Evolutionary conservation across 2,329 filamentous ascomycete genomes (phyloP).

Genomic region (Xylaria sp.): DNA sequence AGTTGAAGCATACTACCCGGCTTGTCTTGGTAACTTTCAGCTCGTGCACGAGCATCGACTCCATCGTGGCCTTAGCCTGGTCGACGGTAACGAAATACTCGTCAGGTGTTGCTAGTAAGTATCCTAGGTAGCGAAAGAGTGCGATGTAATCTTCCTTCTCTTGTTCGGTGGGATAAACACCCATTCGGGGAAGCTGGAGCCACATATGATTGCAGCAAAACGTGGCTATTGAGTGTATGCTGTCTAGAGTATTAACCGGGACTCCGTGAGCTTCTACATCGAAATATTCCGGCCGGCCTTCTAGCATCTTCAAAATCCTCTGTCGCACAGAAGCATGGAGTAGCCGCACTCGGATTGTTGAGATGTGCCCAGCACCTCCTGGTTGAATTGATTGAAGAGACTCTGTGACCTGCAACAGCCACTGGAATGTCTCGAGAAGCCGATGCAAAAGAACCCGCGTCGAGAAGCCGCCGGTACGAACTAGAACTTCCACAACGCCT

Average conservation of each 20-base stretch:
- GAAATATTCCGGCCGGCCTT: conserved; percentile 68
- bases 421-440: conserved; percentile 60
- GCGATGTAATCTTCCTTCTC: conserved; percentile 73
- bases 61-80: conserved; percentile 50
- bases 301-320: conserved; percentile 68
- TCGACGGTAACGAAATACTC: conserved; percentile 43
- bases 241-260: conserved; percentile 74
- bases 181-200: conserved; percentile 71
- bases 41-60: conserved; percentile 51
- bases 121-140: conserved; percentile 57
- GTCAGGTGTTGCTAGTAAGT: conserved; percentile 48
- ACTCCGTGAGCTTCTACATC: conserved; percentile 67
- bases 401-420: conserved; percentile 67
- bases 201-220: conserved; percentile 73
- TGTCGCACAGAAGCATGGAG: conserved; percentile 73
- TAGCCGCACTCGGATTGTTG: conserved; percentile 72
- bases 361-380: conserved; percentile 69
- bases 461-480: conserved; percentile 74
- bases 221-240: conserved; percentile 70
- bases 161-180: conserved; percentile 66
- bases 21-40: conserved; percentile 51
- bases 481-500: conserved; percentile 72
- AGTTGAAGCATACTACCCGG: conserved; percentile 52
- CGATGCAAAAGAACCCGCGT: conserved; percentile 68
- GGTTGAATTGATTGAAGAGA: conserved; percentile 68